These are phyloP conservation scores for Barnettozyma salicaria DNA, from an alignment of 805 yeast species.

Conservation along the genomic window DNA sequence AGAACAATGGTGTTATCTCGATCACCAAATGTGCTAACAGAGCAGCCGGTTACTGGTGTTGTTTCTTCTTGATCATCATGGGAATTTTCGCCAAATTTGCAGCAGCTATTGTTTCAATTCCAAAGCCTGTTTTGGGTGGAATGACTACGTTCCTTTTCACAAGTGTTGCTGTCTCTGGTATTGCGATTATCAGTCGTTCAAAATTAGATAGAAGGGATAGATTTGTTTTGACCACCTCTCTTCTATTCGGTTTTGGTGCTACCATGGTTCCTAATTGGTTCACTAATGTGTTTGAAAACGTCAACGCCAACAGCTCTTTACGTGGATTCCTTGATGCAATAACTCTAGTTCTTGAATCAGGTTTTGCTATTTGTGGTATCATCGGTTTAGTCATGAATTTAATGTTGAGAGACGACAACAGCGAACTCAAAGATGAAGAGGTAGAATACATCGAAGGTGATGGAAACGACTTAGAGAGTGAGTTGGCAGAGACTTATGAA, in stretches of 20 bases:
- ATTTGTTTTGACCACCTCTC: constrained; percentile 57
- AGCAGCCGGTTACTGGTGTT: constrained; percentile 73
- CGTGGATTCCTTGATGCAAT: constrained; percentile 63
- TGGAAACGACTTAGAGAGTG: constrained; percentile 4
- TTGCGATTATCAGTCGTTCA: constrained; percentile 50
- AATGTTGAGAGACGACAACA: constrained; percentile 36
- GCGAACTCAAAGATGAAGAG: constrained; percentile 5
- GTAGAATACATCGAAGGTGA: constrained; percentile 18
- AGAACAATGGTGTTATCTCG: constrained; percentile 91
- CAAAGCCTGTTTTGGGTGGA: constrained; percentile 78
- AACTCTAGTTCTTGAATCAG: constrained; percentile 62
- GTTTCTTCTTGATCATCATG: constrained; percentile 76
- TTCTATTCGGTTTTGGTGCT: constrained; percentile 64
- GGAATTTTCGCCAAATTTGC: constrained; percentile 85
- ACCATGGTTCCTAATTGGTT: constrained; percentile 64
- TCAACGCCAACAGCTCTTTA: constrained; percentile 48
- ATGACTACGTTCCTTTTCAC: constrained; percentile 79
- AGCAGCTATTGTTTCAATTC: constrained; percentile 82
- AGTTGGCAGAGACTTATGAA: constrained; percentile 11
- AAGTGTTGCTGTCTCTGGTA: constrained; percentile 70
- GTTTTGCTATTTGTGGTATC: constrained; percentile 66
- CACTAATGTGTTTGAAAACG: constrained; percentile 54
- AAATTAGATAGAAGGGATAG: constrained; percentile 66
- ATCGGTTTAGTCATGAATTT: constrained; percentile 56
- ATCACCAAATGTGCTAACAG: constrained; percentile 89